Base-by-base conservation (phyloP, 768 basidiomycete species). In the Russula sp. region DNA sequence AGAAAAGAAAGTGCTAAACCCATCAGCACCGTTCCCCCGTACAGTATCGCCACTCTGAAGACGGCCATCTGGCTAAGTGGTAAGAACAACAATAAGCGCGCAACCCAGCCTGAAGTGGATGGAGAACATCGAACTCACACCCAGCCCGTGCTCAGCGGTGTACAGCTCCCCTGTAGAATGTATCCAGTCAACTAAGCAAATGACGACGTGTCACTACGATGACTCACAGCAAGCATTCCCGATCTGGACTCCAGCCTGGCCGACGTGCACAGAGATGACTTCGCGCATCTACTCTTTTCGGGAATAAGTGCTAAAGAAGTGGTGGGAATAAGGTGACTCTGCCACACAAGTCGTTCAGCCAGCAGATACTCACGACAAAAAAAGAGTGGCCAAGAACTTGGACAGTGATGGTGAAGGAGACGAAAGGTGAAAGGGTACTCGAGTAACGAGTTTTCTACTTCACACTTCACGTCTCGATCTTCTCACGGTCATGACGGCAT, bases 1-100 rank as follows among this genome's bases (percentile, higher is more conserved):
- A 42, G 94, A 96, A 81, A 99, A 99, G 83, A 99, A 99, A 66
- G 97, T 99, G 75, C 88, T 91, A 84, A 99, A 98, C 71, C 97
- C 97, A 78, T 84, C 88, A 70, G 95, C 92, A 70, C 84, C 84
- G 63, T 80, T 64, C 27, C 63, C 63, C 49, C 63, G 77, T 59
- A 88, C 87, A 53, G 88, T 84, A 14, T 91, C 88, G 60, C 82
- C 84, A 69, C 89, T 89, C 64, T 84, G 77, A 68, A 97, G 81
- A 71, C 95, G 93, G 73, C 95, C 95, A 74, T 98, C 95, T 66
- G 95, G 92, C 96, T 98, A 70, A 68, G 20, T 14, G 20, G 20
- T n/a, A 16, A 16, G 14, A 6, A 37, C 31, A 45, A 22, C 16
- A n/a, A 37, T 16, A 11, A 7, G 32, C 8, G 74, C 66, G 69